A percentile compares a stretch with the other conserved stretches of the same genome.
Evolutionary conservation across 2,329 filamentous ascomycete species (phyloP).

Genomic region (Ceratocystiopsis brevicomis): DNA sequence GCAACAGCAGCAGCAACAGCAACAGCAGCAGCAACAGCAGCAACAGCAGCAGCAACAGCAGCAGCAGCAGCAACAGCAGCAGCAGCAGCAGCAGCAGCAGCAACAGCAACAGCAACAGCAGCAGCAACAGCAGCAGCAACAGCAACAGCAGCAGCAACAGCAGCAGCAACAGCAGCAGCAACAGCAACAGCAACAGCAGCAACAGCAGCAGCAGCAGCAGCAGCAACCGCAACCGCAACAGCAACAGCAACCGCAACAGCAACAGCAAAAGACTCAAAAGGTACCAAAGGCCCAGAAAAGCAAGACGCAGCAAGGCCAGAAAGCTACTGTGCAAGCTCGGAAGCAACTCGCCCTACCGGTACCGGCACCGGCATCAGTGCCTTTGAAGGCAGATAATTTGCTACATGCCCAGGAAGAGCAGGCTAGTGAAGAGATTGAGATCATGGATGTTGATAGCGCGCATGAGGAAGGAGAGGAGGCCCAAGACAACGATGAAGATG

Average conservation of each 20-base stretch:
- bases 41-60: constrained; percentile 11
- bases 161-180: constrained; percentile 5
- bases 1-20: neutral
- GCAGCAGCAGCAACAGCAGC: constrained; percentile 5
- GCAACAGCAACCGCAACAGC: constrained; percentile 3
- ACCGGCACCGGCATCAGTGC: constrained; percentile 1
- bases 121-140: constrained; percentile 5
- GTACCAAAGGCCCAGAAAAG: constrained; percentile 18
- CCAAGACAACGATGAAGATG: constrained; percentile 20
- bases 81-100: constrained; percentile 4
- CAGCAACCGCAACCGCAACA: constrained; percentile 13
- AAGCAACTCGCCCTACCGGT: constrained; percentile 9
- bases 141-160: constrained; percentile 11
- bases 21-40: constrained; percentile 4
- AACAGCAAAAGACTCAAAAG: constrained; percentile 8
- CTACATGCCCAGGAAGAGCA: constrained; percentile 18
- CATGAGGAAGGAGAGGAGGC: constrained; percentile 4
- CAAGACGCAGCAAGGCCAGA: constrained; percentile 15
- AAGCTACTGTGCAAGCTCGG: constrained; percentile 14
- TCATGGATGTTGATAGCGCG: constrained; percentile 29
- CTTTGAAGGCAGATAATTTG: neutral
- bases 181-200: constrained; percentile 4
- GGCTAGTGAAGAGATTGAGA: constrained; percentile 20
- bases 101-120: constrained; percentile 3
- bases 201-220: constrained; percentile 6